phyloP scores from a whole-genome alignment of 1,139 yeast genomes.

The Suhomyces choctaworum region DNA sequence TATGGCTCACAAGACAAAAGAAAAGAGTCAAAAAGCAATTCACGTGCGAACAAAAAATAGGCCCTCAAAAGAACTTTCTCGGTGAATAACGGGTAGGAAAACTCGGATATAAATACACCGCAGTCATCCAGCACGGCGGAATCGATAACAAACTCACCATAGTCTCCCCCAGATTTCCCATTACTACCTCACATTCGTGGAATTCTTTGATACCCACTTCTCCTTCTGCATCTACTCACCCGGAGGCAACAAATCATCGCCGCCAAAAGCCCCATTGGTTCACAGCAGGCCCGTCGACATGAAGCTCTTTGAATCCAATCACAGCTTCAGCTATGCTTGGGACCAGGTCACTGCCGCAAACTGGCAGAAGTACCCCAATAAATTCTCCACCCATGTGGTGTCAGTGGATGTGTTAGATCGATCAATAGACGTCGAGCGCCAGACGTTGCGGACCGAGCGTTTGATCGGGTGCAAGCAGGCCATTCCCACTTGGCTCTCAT shows the following conservation, averaged over 20 bases:
- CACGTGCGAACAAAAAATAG: not conserved
- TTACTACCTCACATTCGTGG: no score
- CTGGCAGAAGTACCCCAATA: slow-evolving; percentile 96
- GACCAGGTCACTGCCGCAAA: slow-evolving; percentile 94
- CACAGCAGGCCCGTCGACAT: no score
- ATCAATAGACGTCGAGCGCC: slow-evolving; percentile 56
- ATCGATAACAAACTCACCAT: no score
- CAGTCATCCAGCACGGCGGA: no score
- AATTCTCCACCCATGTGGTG: slow-evolving; percentile 87
- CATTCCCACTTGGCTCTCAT: slow-evolving; percentile 79
- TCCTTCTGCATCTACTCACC: no score
- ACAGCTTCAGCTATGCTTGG: slow-evolving; percentile 82
- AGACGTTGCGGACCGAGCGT: slow-evolving; percentile 75
- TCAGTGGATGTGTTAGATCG: slow-evolving; percentile 87
- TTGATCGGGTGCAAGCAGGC: slow-evolving; percentile 87
- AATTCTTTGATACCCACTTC: no score
- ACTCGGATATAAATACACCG: no score
- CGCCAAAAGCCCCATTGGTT: no score
- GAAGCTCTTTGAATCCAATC: slow-evolving; percentile 75
- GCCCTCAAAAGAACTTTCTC: not conserved
- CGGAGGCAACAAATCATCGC: no score
- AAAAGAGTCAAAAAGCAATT: slow-evolving; percentile 1
- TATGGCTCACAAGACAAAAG: slow-evolving; percentile 4
- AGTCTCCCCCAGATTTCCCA: no score
- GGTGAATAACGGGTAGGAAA: not conserved